Percentiles rank a stretch among this genome's conserved stretches.
Conservation (phyloP, 2,329 filamentous ascomycete species). For the Myriosclerotinia curreyana region DNA sequence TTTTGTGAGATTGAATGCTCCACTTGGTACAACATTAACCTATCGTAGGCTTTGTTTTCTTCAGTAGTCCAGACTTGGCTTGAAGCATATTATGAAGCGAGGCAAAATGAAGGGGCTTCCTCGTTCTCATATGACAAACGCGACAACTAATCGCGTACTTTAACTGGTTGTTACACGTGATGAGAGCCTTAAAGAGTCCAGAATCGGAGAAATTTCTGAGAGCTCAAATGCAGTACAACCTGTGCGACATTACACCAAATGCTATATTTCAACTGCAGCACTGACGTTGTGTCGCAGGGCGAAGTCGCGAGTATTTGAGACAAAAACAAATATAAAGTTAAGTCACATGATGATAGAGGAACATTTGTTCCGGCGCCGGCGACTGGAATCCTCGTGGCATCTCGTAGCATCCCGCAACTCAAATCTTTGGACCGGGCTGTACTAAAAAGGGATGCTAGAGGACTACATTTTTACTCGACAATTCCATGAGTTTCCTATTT, state of each 20-base stretch:
- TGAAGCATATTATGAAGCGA: constrained; percentile 6
- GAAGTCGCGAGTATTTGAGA: not conserved
- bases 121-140: not conserved
- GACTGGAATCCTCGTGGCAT: not conserved
- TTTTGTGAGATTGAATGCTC: constrained; percentile 4
- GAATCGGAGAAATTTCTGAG: not conserved
- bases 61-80: not conserved
- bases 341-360: constrained; percentile 1
- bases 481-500: not conserved
- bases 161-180: not conserved
- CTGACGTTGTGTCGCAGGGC: not conserved
- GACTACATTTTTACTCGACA: not conserved
- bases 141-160: not conserved
- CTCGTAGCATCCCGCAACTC: not conserved
- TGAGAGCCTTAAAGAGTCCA: not conserved
- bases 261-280: not conserved
- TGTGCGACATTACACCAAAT: not conserved
- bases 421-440: not conserved
- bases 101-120: not conserved
- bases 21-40: not conserved
- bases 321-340: not conserved
- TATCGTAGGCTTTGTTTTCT: not conserved
- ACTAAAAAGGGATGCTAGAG: not conserved
- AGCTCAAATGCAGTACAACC: not conserved
- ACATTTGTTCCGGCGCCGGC: not conserved